These are phyloP conservation scores for Colletotrichum costaricense DNA, from an alignment of 2,329 filamentous ascomycete species.

Conservation along the genomic window DNA sequence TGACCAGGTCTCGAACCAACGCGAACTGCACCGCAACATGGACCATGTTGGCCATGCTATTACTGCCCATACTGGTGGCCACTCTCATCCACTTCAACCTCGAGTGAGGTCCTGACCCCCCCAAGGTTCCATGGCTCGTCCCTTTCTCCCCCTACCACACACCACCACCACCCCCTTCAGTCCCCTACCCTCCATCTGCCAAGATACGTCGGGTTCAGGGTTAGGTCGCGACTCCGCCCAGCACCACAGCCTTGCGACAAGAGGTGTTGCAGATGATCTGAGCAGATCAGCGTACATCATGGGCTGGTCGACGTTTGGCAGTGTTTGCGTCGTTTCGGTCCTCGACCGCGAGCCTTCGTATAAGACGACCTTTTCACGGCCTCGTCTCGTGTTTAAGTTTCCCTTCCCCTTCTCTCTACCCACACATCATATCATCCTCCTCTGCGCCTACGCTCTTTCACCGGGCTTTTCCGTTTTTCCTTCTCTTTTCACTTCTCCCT, in stretches of 20 bases:
- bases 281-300: constrained; percentile 32
- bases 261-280: constrained; percentile 37
- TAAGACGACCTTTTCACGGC: constrained; percentile 23
- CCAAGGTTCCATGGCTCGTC: background rate
- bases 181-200: constrained; percentile 21
- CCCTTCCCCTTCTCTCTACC: background rate
- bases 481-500: constrained; percentile 40
- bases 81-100: background rate
- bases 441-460: constrained; percentile 30
- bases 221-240: constrained; percentile 29
- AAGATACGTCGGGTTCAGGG: constrained; percentile 26
- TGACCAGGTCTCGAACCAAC: constrained; percentile 25
- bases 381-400: constrained; percentile 30
- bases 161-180: background rate
- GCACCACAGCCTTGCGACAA: constrained; percentile 36
- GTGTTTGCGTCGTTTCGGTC: constrained; percentile 29
- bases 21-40: constrained; percentile 1
- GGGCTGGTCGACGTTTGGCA: constrained; percentile 20
- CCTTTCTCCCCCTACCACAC: background rate
- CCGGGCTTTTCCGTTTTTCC: constrained; percentile 38
- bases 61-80: background rate
- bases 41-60: background rate
- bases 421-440: constrained; percentile 23
- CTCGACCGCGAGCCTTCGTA: constrained; percentile 27
- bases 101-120: background rate